These are phyloP conservation scores for Ogataea glucozyma DNA, from an alignment of 805 yeast species.

Conservation along the genomic window DNA sequence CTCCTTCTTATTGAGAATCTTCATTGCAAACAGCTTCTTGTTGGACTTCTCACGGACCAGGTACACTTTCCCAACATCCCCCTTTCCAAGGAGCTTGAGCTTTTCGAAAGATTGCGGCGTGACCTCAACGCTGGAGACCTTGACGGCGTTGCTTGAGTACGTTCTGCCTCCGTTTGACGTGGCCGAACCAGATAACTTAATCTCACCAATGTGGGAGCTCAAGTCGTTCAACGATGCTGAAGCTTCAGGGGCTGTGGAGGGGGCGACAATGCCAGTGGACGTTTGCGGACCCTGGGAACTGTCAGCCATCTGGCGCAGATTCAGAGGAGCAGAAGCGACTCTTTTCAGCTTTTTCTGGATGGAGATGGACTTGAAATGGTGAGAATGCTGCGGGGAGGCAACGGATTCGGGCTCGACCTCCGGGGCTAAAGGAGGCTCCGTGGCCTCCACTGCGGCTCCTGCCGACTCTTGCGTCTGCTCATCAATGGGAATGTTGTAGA, in stretches of 20 bases:
- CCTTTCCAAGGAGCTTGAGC: slow-evolving; percentile 87
- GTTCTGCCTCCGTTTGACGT: slow-evolving; percentile 48
- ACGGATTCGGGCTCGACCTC: no score
- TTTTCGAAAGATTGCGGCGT: slow-evolving; percentile 86
- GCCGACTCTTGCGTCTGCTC: slow-evolving; percentile 2
- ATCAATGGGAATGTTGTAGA: slow-evolving; percentile 11
- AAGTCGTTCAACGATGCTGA: slow-evolving; percentile 16
- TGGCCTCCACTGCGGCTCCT: slow-evolving; percentile 1
- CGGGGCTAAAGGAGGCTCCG: neutral
- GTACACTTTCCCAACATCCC: slow-evolving; percentile 97
- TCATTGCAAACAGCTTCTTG: slow-evolving; percentile 85
- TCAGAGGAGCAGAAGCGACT: slow-evolving; percentile 85
- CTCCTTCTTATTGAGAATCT: slow-evolving; percentile 83
- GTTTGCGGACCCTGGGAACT: neutral
- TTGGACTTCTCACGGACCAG: slow-evolving; percentile 81
- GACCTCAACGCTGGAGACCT: slow-evolving; percentile 75
- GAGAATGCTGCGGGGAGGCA: slow-evolving; percentile 3
- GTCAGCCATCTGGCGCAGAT: slow-evolving; percentile 40
- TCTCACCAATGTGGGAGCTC: slow-evolving; percentile 40
- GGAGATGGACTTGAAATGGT: slow-evolving; percentile 15
- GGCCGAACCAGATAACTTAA: slow-evolving; percentile 34
- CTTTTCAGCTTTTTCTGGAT: slow-evolving; percentile 55
- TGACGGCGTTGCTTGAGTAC: slow-evolving; percentile 74
- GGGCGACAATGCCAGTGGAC: slow-evolving; percentile 4
- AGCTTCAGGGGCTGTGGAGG: slow-evolving; percentile 17